Percentiles rank a stretch among this genome's conserved stretches.
These are phyloP conservation scores for Raddia distichophylla DNA, from an alignment of 176 grass and related monocot species.

Conservation along the genomic window DNA sequence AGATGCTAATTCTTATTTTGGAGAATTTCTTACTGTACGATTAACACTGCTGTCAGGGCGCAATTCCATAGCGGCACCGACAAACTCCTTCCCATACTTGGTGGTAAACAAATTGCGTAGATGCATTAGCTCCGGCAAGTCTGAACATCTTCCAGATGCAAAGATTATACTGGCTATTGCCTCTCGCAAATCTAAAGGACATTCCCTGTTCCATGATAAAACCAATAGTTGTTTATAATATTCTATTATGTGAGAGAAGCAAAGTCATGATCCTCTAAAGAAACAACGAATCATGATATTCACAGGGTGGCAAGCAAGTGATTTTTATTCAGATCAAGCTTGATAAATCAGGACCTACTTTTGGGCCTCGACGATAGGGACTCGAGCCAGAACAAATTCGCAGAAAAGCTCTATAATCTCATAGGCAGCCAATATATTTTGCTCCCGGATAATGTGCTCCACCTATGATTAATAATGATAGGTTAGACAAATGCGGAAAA, in stretches of 20 bases:
- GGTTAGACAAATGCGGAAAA: conserved; percentile 3
- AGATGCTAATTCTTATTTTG: conserved; percentile 13
- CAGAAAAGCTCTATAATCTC: conserved; percentile 97
- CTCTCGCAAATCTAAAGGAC: conserved; percentile 86
- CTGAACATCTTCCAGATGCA: conserved; percentile 97
- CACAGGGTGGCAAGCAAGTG: conserved; percentile 5
- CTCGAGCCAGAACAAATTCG: conserved; percentile 93
- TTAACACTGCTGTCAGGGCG: conserved; percentile 85
- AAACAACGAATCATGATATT: conserved; percentile 12
- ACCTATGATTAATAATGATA: conserved; percentile 60
- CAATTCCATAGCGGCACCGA: conserved; percentile 76
- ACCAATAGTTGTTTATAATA: conserved; percentile 20
- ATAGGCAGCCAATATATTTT: conserved; percentile 95
- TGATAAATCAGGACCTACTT: conserved; percentile 61
- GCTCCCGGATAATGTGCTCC: conserved; percentile 91
- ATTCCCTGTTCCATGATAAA: conserved; percentile 71
- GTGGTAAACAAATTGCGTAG: conserved; percentile 82
- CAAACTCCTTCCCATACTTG: conserved; percentile 98
- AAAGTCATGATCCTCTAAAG: not conserved
- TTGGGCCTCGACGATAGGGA: conserved; percentile 86
- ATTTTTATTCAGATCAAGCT: conserved; percentile 12
- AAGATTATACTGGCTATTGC: conserved; percentile 92
- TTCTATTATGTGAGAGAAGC: conserved; percentile 26
- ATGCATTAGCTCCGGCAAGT: conserved; percentile 89
- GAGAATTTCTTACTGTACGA: conserved; percentile 72